A percentile compares a stretch with the other conserved stretches of the same genome.
phyloP scores from a whole-genome alignment of 495 filamentous ascomycete genomes.

The Penicillium fimorum region DNA sequence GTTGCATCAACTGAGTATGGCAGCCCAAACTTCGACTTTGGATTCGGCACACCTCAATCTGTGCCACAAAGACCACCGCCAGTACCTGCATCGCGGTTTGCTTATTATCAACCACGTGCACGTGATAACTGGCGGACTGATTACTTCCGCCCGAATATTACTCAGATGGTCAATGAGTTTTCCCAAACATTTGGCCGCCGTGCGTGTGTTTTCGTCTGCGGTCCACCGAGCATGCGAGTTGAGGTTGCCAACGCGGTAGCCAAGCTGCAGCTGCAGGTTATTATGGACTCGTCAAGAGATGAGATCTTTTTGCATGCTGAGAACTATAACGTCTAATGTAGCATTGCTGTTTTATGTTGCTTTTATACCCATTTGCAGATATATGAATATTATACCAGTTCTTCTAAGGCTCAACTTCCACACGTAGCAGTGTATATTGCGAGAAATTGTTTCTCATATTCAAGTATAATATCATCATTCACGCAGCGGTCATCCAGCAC shows the following conservation, averaged over 20 bases:
- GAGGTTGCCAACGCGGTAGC: slow-evolving; percentile 85
- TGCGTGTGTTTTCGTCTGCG: slow-evolving; percentile 92
- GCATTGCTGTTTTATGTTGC: slow-evolving; percentile 14
- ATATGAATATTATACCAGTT: not conserved
- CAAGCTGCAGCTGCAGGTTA: slow-evolving; percentile 75
- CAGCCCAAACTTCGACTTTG: slow-evolving; percentile 33
- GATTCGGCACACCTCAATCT: slow-evolving; percentile 22
- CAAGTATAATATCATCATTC: not conserved
- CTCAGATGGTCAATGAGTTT: slow-evolving; percentile 77
- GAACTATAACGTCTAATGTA: slow-evolving; percentile 76
- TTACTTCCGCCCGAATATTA: slow-evolving; percentile 87
- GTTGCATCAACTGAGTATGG: not conserved
- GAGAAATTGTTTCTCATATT: not conserved
- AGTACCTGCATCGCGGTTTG: slow-evolving; percentile 77
- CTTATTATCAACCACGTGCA: slow-evolving; percentile 65
- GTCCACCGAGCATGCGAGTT: slow-evolving; percentile 80
- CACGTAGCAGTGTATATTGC: not conserved
- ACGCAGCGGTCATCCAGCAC: slow-evolving; percentile 6
- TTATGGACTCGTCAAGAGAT: slow-evolving; percentile 71
- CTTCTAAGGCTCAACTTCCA: not conserved
- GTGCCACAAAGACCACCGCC: slow-evolving; percentile 35
- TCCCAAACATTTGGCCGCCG: slow-evolving; percentile 76
- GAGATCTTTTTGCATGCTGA: slow-evolving; percentile 95
- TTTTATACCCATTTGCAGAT: slow-evolving; percentile 20
- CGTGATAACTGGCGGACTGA: slow-evolving; percentile 86